Base-by-base conservation (phyloP, 1,139 yeast species). In the Suhomyces taliae region DNA sequence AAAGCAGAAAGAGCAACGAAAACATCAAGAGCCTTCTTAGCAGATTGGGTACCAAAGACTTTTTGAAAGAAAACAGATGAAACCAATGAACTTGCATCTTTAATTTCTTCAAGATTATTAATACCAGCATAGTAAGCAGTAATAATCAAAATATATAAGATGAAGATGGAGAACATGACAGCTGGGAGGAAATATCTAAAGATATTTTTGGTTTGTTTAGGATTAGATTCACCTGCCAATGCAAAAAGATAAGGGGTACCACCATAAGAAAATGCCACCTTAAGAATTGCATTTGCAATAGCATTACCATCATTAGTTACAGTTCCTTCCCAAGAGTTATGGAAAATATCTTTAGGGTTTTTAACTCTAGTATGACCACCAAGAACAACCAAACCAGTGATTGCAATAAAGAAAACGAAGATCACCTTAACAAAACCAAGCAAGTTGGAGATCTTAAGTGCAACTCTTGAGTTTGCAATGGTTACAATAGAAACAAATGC, bases 1-100 rank as follows among this genome's bases (percentile, higher is more conserved):
- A 71, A 64, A 6, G 78, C 74, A 19, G 75, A 68, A 24, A 74
- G 56, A 3, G 77, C 76, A 50, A 74, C 74, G 48, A 73, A 59
- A 2, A 62, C 69, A 48, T 65, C 66, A 36, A 70, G 57, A 2
- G 72, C 72, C 35, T 61, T 66, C 7, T 58, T 56, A 3, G 75
- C 72, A 15, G 64, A 55, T 32, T 60, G 57, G n/a, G 62, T 57
- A 2, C 66, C 65, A 53, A 74, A 74, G 1, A 46, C 49, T 6
- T 35, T 40, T 6, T 53, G 50, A 50, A 74, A 74, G 51, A 64
- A 69, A 4, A 61, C 51, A 4, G 74, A 62, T 4, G 77, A 39
- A 7, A 46, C 44, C 44, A 46, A 46, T 6, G 49, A 38, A 3
- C 49, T 45, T 2, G 76, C 63, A 2, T 47, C 35, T 46, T 69